Evolutionary conservation across 1,284 basidiomycete genomes (phyloP).

Genomic region (Porogramme epimiltina): DNA sequence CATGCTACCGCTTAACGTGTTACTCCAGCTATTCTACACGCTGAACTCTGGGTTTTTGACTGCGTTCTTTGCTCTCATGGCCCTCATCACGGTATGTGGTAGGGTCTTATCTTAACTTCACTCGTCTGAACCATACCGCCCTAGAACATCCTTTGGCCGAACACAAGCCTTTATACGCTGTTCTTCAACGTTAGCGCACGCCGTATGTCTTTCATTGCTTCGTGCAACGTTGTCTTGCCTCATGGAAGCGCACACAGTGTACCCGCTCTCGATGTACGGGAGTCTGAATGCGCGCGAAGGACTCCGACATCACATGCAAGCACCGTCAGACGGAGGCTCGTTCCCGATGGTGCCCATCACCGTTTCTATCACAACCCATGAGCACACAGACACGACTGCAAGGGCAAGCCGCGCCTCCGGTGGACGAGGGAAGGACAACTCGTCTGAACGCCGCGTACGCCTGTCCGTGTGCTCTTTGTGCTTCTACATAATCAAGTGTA

Average conservation of each 20-base stretch:
- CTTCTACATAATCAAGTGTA: too few species aligned
- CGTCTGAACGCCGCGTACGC: too few species aligned
- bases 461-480: too few species aligned
- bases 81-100: conserved; percentile 3
- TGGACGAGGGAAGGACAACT: too few species aligned
- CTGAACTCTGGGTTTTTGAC: conserved; percentile 4
- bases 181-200: conserved; percentile 6
- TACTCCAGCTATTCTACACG: conserved; percentile 4
- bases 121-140: not conserved
- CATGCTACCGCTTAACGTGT: not conserved
- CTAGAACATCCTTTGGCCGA: not conserved
- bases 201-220: not conserved
- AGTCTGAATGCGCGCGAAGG: conserved; percentile 9
- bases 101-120: not conserved
- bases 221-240: not conserved
- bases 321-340: not conserved
- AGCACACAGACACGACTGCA: too few species aligned
- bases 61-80: not conserved
- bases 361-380: too few species aligned
- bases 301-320: not conserved
- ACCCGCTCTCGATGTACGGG: conserved; percentile 4
- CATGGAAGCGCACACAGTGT: not conserved
- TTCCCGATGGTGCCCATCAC: not conserved
- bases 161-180: not conserved
- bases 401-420: too few species aligned